Base-by-base conservation (phyloP, 805 yeast genomes). In the Candida boleticola region DNA sequence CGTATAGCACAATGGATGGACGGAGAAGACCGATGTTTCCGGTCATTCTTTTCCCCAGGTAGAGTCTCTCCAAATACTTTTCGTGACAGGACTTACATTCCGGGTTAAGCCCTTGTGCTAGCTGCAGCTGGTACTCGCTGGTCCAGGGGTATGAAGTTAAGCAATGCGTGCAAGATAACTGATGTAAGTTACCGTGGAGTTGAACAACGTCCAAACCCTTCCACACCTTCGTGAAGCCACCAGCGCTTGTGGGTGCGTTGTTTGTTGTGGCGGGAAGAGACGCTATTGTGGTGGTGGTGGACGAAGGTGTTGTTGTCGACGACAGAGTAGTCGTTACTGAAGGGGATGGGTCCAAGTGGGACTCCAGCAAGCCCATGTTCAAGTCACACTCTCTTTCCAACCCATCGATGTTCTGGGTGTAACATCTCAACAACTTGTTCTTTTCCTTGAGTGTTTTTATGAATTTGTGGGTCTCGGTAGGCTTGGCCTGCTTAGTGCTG, bases 321-420 rank as follows among this genome's bases (percentile, higher is more conserved):
- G 44, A 62, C n/a, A n/a, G n/a, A n/a, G n/a, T n/a, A n/a, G n/a
- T n/a, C n/a, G n/a, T n/a, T n/a, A n/a, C n/a, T 7, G 27, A 23
- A 23, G 11, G 10, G 54, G 50, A 43, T 17, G 16, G 10, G 7
- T 23, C 27, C 3, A 29, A 19, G 16, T 60, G 62, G 32, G 53
- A 45, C 11, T 64, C 52, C 30, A 71, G 68, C 20, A 69, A 64
- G 2, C 90, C 89, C 37, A 83, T 69, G 29, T 71, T 73, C 42
- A 90, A 66, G 18, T 87, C 84, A 20, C 83, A 71, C 36, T 70
- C 66, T 37, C 79, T 66, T 57, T 92, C 98, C 27, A 92, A 68
- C 0, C 95, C 90, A 61, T 92, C 99, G 45, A 92, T 92, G 58
- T 92, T 92, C 57, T 93, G 98, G 1, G 98, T 92, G 60, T 92